phyloP scores from a whole-genome alignment of 139 green algal species.

The Tetradesmus obliquus region DNA sequence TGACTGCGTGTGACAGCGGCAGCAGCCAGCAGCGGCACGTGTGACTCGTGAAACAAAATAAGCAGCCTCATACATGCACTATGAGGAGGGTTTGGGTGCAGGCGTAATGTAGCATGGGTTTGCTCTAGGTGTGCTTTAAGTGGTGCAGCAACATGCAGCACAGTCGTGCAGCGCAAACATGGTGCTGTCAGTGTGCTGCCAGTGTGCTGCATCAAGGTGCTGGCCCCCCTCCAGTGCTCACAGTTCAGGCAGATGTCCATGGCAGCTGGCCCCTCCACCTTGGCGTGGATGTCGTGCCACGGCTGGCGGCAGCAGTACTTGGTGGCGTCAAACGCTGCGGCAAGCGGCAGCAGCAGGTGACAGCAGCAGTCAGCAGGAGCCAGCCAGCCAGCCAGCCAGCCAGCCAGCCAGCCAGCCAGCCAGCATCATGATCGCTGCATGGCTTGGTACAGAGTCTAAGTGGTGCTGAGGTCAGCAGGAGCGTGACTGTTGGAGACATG shows the following conservation, averaged over 20 bases:
- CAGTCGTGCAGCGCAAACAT: not conserved
- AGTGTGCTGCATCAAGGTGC: not conserved
- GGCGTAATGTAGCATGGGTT: too few relatives aligned
- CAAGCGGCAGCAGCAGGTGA: not conserved
- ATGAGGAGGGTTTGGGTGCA: too few relatives aligned
- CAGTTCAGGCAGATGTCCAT: conserved; percentile 44
- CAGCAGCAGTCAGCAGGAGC: not conserved
- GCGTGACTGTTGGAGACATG: too few relatives aligned
- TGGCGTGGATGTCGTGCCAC: conserved; percentile 79
- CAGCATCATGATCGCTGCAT: not conserved
- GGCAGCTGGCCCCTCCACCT: conserved; percentile 62
- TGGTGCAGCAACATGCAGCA: too few relatives aligned
- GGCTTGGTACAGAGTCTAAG: not conserved
- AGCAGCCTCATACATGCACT: too few relatives aligned
- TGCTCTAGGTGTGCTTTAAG: too few relatives aligned
- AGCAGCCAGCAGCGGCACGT: not conserved
- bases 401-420: not conserved
- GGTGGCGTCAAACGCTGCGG: conserved; percentile 7
- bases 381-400: not conserved
- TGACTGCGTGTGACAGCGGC: not conserved
- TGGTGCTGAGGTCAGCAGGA: too few relatives aligned
- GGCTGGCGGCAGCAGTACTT: conserved; percentile 57
- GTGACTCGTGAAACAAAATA: not conserved
- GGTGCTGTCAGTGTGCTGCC: not conserved
- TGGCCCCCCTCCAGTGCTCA: not conserved